Conservation (phyloP, 1,284 basidiomycete genomes). For the Lignosus rhinocerotis region DNA sequence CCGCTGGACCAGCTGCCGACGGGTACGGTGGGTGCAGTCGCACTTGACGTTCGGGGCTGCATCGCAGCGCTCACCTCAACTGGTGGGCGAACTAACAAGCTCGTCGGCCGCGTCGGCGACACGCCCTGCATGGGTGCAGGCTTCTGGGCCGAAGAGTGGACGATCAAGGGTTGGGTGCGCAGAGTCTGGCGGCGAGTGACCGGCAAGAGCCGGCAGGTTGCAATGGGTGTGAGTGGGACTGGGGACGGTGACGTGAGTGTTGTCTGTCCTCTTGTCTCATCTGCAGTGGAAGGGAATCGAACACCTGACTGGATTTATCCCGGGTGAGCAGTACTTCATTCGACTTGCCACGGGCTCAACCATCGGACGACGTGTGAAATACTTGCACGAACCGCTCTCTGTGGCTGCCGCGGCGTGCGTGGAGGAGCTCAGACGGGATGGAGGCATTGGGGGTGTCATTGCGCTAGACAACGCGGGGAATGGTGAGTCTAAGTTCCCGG, state of each 20-base stretch:
- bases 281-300: neutral
- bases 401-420: constrained; percentile 58
- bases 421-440: constrained; percentile 50
- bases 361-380: constrained; percentile 67
- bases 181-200: constrained; percentile 42
- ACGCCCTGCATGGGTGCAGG: constrained; percentile 78
- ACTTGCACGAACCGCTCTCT: constrained; percentile 54
- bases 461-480: constrained; percentile 48
- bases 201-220: constrained; percentile 40
- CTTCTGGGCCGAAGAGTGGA: constrained; percentile 84
- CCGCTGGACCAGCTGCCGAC: constrained; percentile 63
- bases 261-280: neutral
- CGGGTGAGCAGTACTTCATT: constrained; percentile 66
- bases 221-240: constrained; percentile 79
- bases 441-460: constrained; percentile 73
- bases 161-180: constrained; percentile 38
- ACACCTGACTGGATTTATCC: neutral
- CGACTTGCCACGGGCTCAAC: constrained; percentile 65
- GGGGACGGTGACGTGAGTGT: constrained; percentile 75
- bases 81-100: constrained; percentile 81
- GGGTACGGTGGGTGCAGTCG: constrained; percentile 84
- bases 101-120: constrained; percentile 79
- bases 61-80: constrained; percentile 77
- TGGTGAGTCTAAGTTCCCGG: constrained; percentile 28
- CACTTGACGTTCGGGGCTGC: constrained; percentile 71